Conservation (phyloP, 1,284 basidiomycete genomes). For the Pholiota adiposa region DNA sequence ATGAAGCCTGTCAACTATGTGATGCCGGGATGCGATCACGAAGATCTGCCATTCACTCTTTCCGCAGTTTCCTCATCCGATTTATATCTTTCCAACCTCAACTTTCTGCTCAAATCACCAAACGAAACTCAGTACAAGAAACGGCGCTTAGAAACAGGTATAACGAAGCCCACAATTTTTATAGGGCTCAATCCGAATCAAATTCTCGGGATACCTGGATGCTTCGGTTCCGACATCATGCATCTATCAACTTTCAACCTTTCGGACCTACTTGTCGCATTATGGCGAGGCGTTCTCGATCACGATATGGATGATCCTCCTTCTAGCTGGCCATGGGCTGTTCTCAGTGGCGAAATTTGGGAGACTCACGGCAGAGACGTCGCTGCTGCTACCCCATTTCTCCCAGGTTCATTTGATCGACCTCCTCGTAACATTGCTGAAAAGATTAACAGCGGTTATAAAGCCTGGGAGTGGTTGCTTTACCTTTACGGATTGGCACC, state of each 20-base stretch:
- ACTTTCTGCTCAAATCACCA: conserved; percentile 6
- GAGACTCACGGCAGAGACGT: conserved; percentile 33
- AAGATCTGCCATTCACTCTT: conserved; percentile 3
- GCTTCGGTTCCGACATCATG: conserved; percentile 26
- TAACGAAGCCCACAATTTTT: conserved; percentile 24
- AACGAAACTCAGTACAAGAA: conserved; percentile 4
- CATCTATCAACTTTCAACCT: conserved; percentile 18
- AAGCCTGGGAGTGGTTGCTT: conserved; percentile 28
- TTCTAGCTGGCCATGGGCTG: conserved; percentile 37
- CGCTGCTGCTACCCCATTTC: conserved; percentile 25
- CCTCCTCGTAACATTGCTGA: conserved; percentile 38
- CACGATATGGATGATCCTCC: conserved; percentile 24
- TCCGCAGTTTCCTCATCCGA: conserved; percentile 1
- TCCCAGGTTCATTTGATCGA: conserved; percentile 36
- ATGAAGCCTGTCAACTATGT: neutral
- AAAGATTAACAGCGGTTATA: conserved; percentile 40
- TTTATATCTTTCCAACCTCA: conserved; percentile 3
- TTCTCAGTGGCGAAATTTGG: conserved; percentile 30
- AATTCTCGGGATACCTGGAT: conserved; percentile 20
- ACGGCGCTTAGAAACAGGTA: conserved; percentile 14
- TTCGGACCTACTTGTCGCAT: conserved; percentile 14
- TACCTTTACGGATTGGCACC: conserved; percentile 20
- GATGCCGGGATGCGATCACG: conserved; percentile 36
- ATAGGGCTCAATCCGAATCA: neutral
- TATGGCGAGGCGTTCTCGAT: conserved; percentile 22